phyloP scores from a whole-genome alignment of 768 basidiomycete genomes.

The Solioccasus polychromus region DNA sequence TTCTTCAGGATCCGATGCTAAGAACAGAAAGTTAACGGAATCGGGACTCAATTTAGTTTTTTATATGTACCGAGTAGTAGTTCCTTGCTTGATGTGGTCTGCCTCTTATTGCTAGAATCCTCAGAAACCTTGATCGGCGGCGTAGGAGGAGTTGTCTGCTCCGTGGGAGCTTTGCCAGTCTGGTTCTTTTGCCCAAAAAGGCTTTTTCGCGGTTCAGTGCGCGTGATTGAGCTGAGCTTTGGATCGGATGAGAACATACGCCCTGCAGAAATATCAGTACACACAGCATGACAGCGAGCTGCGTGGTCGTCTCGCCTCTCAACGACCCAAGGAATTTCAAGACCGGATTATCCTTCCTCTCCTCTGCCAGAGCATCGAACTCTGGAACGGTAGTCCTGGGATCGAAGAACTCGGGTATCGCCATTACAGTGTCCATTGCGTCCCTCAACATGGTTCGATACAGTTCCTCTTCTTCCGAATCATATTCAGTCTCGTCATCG shows the following conservation, averaged over 20 bases:
- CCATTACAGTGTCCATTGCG: constrained; percentile 68
- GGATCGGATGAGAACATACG: constrained; percentile 57
- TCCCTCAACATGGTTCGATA: constrained; percentile 59
- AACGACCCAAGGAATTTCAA: constrained; percentile 72
- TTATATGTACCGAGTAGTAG: constrained; percentile 11
- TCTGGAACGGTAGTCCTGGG: constrained; percentile 43
- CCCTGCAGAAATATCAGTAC: constrained; percentile 38
- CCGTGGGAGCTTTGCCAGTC: constrained; percentile 11
- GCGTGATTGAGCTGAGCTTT: constrained; percentile 39
- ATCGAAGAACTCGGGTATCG: constrained; percentile 58
- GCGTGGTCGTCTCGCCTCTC: constrained; percentile 46
- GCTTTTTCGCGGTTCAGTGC: constrained; percentile 33
- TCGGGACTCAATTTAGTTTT: not conserved
- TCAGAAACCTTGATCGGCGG: constrained; percentile 7
- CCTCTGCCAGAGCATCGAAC: constrained; percentile 42
- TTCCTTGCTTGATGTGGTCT: constrained; percentile 13
- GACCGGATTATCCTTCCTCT: constrained; percentile 72
- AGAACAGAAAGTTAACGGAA: not conserved
- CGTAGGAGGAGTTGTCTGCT: constrained; percentile 2
- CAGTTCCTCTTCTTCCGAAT: constrained; percentile 68
- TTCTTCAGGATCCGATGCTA: constrained; percentile 25
- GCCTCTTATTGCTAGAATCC: constrained; percentile 9
- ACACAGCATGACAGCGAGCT: not conserved
- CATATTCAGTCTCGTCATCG: constrained; percentile 47
- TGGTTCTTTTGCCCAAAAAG: constrained; percentile 21